Evolutionary conservation across 192 early-diverging fungal genomes (phyloP).

Genomic region (Allomyces arbusculus): DNA sequence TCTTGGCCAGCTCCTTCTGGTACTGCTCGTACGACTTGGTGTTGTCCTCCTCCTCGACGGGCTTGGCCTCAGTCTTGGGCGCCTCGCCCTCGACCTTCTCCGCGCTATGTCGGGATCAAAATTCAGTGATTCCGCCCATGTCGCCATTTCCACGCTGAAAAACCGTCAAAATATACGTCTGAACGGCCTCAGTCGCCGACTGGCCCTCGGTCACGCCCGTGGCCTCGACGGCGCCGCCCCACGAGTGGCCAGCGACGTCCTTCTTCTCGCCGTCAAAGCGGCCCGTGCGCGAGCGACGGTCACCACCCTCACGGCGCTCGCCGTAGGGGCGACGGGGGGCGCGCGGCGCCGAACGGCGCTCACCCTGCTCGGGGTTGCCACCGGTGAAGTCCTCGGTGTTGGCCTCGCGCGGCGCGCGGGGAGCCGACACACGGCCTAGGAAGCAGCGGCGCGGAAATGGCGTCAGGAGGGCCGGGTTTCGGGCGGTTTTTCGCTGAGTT

Average conservation of each 20-base stretch:
- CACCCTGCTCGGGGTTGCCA: neutral
- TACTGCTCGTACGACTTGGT: constrained; percentile 27
- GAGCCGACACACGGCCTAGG: neutral
- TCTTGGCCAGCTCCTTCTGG: constrained; percentile 47
- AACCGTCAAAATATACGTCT: neutral
- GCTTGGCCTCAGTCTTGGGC: neutral
- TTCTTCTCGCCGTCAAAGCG: neutral
- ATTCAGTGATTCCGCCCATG: neutral
- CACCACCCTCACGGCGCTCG: neutral
- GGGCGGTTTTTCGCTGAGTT: no score
- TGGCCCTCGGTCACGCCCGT: neutral
- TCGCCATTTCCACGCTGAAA: neutral
- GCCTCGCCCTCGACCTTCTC: neutral
- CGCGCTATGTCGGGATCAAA: neutral
- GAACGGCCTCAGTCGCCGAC: neutral
- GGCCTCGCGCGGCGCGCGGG: neutral
- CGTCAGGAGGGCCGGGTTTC: no score
- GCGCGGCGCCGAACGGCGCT: neutral
- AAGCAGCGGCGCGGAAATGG: no score
- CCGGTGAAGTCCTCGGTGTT: neutral
- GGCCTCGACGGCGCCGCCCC: neutral
- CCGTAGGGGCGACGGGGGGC: neutral
- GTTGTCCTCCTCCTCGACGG: neutral
- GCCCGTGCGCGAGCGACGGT: neutral
- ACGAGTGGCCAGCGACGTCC: neutral